These are phyloP conservation scores for Cutaneotrichosporon dermatis DNA, from an alignment of 1,284 basidiomycete genomes.

Conservation along the genomic window DNA sequence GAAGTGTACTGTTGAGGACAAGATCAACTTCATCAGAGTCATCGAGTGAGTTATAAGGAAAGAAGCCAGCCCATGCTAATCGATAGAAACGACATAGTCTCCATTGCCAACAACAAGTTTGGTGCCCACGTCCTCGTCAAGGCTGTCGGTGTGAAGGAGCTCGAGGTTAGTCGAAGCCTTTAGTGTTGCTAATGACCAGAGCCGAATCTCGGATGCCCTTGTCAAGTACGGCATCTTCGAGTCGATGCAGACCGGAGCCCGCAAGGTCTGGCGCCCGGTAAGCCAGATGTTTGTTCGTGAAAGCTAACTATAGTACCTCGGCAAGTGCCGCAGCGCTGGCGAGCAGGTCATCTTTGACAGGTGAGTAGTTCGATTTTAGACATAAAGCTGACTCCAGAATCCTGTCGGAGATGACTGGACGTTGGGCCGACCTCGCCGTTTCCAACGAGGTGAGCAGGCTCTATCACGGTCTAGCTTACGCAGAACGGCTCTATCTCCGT, in stretches of 20 bases:
- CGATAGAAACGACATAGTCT: conserved; percentile 34
- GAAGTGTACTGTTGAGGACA: conserved; percentile 33
- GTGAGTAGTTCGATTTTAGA: conserved; percentile 15
- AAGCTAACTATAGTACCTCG: conserved; percentile 34
- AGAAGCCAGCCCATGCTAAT: background rate
- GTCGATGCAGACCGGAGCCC: conserved; percentile 41
- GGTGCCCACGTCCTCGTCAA: conserved; percentile 45
- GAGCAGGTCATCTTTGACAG: conserved; percentile 31
- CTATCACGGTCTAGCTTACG: background rate
- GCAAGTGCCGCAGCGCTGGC: conserved; percentile 32
- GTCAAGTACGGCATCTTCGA: conserved; percentile 38
- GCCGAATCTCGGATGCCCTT: conserved; percentile 32
- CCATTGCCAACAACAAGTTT: conserved; percentile 44
- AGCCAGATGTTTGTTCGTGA: background rate
- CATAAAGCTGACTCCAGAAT: conserved; percentile 24
- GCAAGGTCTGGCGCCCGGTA: conserved; percentile 43
- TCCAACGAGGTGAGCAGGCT: conserved; percentile 31
- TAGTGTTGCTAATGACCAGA: conserved; percentile 11
- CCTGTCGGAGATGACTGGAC: conserved; percentile 32
- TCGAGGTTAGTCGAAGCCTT: conserved; percentile 28
- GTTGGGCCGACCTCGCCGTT: conserved; percentile 40
- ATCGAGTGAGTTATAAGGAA: conserved; percentile 27
- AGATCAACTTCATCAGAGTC: conserved; percentile 34
- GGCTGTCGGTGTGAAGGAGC: conserved; percentile 36
- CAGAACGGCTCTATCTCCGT: conserved; percentile 45